Base-by-base conservation (phyloP, 805 yeast genomes). In the Komagataella pseudopastoris region DNA sequence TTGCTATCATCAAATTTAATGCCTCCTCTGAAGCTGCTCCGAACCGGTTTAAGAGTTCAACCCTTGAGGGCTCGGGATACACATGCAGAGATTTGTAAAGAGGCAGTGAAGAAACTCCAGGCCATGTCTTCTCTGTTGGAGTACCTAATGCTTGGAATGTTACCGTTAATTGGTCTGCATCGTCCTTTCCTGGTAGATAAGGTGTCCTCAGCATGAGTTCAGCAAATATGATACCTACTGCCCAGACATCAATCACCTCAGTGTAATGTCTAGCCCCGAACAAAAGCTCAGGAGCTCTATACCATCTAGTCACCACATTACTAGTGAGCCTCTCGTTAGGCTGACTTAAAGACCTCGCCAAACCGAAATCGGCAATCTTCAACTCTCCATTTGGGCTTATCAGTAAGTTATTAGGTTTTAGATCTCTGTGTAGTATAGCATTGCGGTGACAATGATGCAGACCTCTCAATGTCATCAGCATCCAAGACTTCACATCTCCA, bases 221-320 rank as follows among this genome's bases (percentile, higher is more conserved):
- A 0, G 98, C 98, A 70, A 93, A 93, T 2, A 93, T 91, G 44
- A 89, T 80, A 1, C 99, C 99, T 4, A 90, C 86, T 0, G 98
- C 91, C 99, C 99, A 93, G 10, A 89, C 71, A 67, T 93, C 99
- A 3, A 93, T 78, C 0, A 95, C 95, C 1, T 83, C 83, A 0
- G 96, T 84, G 60, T 93, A 93, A 64, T 88, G 93, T 49, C 83
- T 76, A 0, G 96, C 85, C 1, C 96, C 97, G 55, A 91, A 79
- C 22, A 93, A 69, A 48, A 93, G 70, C 60, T 93, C 99, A 0
- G 99, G 99, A 0, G 98, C 96, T 51, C 98, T 71, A 66, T 93
- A 93, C 99, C 99, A 93, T 54, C 98, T 70, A 2, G 99, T 93
- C 1, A 93, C 99, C 3, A 93, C 99, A 56, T 90, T 91, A 1